Conservation (phyloP, 148 eudicot genomes). For the Arctostaphylos glauca region DNA sequence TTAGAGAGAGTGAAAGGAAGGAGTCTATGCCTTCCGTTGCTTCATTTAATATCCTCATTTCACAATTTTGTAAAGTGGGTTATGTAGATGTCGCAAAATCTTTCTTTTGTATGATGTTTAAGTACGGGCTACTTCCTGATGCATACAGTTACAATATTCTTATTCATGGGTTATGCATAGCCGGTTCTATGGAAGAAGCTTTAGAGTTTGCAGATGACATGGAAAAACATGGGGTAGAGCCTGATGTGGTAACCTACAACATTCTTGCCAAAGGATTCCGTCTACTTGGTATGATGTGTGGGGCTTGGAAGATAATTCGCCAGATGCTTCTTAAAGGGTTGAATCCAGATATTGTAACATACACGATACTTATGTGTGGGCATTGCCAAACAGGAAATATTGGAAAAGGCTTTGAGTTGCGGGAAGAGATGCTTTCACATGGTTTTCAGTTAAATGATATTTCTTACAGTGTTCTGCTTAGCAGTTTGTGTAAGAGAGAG, state of each 20-base stretch:
- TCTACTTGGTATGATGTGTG: conserved; percentile 54
- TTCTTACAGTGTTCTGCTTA: conserved; percentile 52
- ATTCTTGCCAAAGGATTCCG: conserved; percentile 68
- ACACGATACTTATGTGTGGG: conserved; percentile 63
- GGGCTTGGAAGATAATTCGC: conserved; percentile 34
- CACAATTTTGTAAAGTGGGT: conserved; percentile 64
- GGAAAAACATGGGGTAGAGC: conserved; percentile 70
- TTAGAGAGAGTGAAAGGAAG: conserved; percentile 35
- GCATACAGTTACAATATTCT: conserved; percentile 71
- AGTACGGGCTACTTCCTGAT: conserved; percentile 71
- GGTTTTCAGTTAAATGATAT: conserved; percentile 48
- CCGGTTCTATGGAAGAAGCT: conserved; percentile 80
- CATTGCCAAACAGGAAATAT: conserved; percentile 55
- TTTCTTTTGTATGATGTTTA: conserved; percentile 72
- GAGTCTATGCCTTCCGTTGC: conserved; percentile 34
- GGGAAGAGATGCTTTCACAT: conserved; percentile 57
- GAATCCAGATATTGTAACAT: conserved; percentile 42
- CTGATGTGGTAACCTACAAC: conserved; percentile 71
- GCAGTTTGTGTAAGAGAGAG: conserved; percentile 63
- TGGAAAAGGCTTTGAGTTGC: conserved; percentile 48
- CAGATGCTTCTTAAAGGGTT: conserved; percentile 46
- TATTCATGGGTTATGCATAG: conserved; percentile 66
- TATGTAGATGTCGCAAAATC: conserved; percentile 63
- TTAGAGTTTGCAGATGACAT: conserved; percentile 53
- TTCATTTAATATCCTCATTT: conserved; percentile 66